These are phyloP conservation scores for Zasmidium angulare DNA, from an alignment of 2,329 filamentous ascomycete genomes.

Conservation along the genomic window DNA sequence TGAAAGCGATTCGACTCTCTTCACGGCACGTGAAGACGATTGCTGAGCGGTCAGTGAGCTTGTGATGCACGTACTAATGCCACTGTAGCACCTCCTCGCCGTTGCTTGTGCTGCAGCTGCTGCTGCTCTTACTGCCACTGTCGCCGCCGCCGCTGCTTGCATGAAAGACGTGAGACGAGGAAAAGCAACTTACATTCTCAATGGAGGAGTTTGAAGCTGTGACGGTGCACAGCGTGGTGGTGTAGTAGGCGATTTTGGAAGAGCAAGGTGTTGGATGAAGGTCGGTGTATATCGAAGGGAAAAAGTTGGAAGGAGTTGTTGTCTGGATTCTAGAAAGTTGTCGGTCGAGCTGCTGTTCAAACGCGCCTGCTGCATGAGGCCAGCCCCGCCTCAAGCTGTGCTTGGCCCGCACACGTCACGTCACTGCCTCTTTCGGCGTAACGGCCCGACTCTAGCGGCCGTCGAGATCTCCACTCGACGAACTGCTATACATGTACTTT, in stretches of 20 bases:
- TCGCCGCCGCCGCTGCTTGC: constrained; percentile 3
- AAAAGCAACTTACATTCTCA: constrained; percentile 3
- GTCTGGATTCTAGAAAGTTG: too few relatives aligned
- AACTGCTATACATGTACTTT: too few relatives aligned
- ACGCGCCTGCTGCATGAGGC: too few relatives aligned
- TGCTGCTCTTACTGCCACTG: neutral
- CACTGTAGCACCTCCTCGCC: neutral
- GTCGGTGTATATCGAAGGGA: neutral
- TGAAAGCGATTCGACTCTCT: neutral
- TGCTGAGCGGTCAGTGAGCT: constrained; percentile 1
- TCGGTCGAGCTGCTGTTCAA: too few relatives aligned
- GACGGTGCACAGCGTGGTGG: neutral
- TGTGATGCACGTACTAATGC: neutral
- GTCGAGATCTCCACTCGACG: too few relatives aligned
- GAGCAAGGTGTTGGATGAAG: constrained; percentile 1
- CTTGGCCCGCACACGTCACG: neutral
- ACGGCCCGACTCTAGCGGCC: neutral
- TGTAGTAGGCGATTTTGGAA: neutral
- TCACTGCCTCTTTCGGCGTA: neutral
- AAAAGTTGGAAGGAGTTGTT: neutral
- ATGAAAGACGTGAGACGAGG: neutral
- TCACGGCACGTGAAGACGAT: constrained; percentile 4
- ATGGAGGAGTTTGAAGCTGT: neutral
- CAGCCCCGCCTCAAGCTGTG: too few relatives aligned
- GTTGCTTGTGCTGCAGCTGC: neutral